Conservation (phyloP, 495 filamentous ascomycete genomes). For the Annulohypoxylon bovei region DNA sequence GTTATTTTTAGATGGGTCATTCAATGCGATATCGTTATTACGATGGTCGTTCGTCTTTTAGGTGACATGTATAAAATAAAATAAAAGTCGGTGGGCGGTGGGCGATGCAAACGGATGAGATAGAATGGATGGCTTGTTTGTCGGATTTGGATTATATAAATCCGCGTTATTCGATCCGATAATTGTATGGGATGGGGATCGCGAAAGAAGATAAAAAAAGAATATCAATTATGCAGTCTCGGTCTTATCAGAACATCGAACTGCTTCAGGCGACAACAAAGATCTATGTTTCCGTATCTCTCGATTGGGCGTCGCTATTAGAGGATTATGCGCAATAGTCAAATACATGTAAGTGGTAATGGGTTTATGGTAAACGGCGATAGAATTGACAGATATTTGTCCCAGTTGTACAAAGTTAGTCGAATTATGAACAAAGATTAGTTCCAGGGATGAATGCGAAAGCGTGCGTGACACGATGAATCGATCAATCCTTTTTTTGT, state of each 20-base stretch:
- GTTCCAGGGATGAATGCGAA: slow-evolving; percentile 42
- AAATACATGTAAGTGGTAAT: background rate
- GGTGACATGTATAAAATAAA: slow-evolving; percentile 25
- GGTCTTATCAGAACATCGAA: background rate
- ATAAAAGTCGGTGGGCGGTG: background rate
- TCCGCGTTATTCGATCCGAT: slow-evolving; percentile 24
- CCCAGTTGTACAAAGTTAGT: slow-evolving; percentile 30
- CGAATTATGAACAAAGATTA: slow-evolving; percentile 41
- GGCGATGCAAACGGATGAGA: slow-evolving; percentile 18
- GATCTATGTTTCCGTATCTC: background rate
- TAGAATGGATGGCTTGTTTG: slow-evolving; percentile 8
- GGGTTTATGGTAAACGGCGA: background rate
- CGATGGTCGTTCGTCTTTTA: background rate
- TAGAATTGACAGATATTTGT: slow-evolving; percentile 31
- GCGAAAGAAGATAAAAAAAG: slow-evolving; percentile 13
- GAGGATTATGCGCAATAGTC: slow-evolving; percentile 20
- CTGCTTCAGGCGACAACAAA: slow-evolving; percentile 1
- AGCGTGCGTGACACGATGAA: slow-evolving; percentile 39
- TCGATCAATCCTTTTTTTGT: slow-evolving; percentile 10
- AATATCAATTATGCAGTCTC: slow-evolving; percentile 18
- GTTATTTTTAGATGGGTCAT: slow-evolving; percentile 2
- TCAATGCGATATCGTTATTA: slow-evolving; percentile 21
- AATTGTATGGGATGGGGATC: background rate
- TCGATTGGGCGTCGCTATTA: background rate
- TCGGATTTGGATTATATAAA: slow-evolving; percentile 14